Percentiles rank a stretch among this genome's conserved stretches.
phyloP scores from a whole-genome alignment of 2,329 filamentous ascomycete genomes.

The Pseudophaeomoniella oleicola region DNA sequence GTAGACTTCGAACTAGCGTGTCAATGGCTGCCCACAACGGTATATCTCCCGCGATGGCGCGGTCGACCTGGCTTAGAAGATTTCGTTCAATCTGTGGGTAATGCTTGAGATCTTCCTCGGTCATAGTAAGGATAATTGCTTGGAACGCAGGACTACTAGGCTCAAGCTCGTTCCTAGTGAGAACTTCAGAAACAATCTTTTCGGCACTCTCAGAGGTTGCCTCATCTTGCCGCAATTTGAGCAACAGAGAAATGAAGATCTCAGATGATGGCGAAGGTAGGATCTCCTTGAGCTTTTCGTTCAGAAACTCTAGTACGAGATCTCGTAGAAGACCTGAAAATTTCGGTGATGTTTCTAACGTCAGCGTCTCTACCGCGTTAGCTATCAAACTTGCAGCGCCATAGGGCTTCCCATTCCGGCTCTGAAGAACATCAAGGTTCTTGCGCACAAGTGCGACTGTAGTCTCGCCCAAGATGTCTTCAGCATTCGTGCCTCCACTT shows the following conservation, averaged over 20 bases:
- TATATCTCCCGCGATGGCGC: not conserved
- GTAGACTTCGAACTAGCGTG: not conserved
- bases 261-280: slow-evolving; percentile 54
- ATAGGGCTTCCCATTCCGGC: slow-evolving; percentile 50
- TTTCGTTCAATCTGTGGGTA: not conserved
- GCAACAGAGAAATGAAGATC: slow-evolving; percentile 51
- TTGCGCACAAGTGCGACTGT: slow-evolving; percentile 26
- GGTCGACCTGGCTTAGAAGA: not conserved
- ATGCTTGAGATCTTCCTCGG: slow-evolving; percentile 5
- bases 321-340: slow-evolving; percentile 12
- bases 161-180: not conserved
- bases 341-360: slow-evolving; percentile 6
- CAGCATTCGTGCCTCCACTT: slow-evolving; percentile 13
- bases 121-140: slow-evolving; percentile 26
- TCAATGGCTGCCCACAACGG: not conserved
- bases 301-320: slow-evolving; percentile 37
- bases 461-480: slow-evolving; percentile 15
- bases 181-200: not conserved
- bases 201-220: not conserved
- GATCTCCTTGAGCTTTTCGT: slow-evolving; percentile 41
- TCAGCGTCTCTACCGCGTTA: slow-evolving; percentile 31
- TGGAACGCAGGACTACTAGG: slow-evolving; percentile 16
- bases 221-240: slow-evolving; percentile 20
- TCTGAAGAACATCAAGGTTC: slow-evolving; percentile 34
- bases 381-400: slow-evolving; percentile 47